phyloP scores from a whole-genome alignment of 306 rosid species.

The Prunus campanulata region DNA sequence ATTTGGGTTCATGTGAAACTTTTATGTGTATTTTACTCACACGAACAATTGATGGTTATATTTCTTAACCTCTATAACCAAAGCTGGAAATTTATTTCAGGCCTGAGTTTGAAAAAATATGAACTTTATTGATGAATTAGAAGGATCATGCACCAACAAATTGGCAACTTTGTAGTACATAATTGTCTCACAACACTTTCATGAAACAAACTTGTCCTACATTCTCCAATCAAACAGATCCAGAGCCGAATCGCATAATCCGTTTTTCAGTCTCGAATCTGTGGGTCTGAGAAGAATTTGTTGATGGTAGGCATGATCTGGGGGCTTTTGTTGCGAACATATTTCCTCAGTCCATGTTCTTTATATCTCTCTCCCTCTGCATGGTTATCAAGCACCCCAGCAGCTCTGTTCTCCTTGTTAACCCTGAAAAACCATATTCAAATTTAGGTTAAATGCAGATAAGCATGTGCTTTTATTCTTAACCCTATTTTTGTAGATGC shows the following conservation, averaged over 20 bases:
- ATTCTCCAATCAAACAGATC: neutral
- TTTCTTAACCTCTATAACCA: no score
- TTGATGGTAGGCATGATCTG: conserved; percentile 90
- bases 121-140: neutral
- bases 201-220: neutral
- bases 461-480: no score
- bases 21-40: no score
- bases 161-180: neutral
- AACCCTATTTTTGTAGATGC: no score
- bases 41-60: no score
- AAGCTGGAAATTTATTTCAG: neutral
- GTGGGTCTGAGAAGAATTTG: conserved; percentile 72
- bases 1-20: no score
- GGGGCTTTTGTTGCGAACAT: conserved; percentile 53
- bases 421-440: conserved; percentile 51
- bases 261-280: conserved; percentile 38
- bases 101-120: neutral
- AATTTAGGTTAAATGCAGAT: no score
- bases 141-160: neutral
- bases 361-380: conserved; percentile 46
- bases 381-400: conserved; percentile 85
- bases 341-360: conserved; percentile 53
- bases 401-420: conserved; percentile 69
- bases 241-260: neutral
- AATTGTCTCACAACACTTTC: neutral